Evolutionary conservation across 1,284 basidiomycete species (phyloP), one percentile per base, ranked within the genome.

Genomic region (Microbotryum lychnidis-dioicae): DNA sequence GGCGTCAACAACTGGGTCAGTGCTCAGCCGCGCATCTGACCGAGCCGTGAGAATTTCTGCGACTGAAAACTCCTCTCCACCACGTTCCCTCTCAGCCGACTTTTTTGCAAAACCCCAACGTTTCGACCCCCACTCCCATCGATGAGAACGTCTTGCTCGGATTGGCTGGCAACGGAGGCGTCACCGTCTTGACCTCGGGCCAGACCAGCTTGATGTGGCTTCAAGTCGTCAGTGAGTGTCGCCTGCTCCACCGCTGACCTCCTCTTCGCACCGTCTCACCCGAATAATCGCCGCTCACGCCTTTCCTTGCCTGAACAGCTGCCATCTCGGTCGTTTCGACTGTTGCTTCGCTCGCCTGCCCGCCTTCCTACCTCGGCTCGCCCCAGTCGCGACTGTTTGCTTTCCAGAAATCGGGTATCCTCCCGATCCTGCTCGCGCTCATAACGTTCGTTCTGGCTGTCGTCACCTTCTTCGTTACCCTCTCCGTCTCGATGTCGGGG

Each of bases 1-100:
- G 67, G 67, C 8, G 31, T 62, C 50, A 64, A 69, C 57, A 58
- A 69, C 25, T 69, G 67, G 61, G 66, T 68, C 48, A 50, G 21
- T 27, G 37, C 37, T 31, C 31, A 10, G 31, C 31, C 8, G 31
- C 31, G 7, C 31, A 31, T 31, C 31, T 31, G 31, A 31, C 31
- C 31, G 8, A 31, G 31, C 31, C 31, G 31, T 9, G 8, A 50
- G 27, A 25, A 29, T 1, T 33, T 16, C 51, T 2, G 23, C 51
- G 25, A 33, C 16, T 33, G 51, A 53, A 29, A 33, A 4, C 37
- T 42, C 4, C 16, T 42, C 16, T 42, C 37, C 37, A 16, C 16
- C 37, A 42, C 37, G 37, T 42, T 10, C 37, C 14, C 37, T 9
- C 37, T 42, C 37, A 42, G 37, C 37, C 37, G 37, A 42, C 37